These are phyloP conservation scores for Exserohilum turcica DNA, from an alignment of 2,329 filamentous ascomycete genomes.

Conservation along the genomic window DNA sequence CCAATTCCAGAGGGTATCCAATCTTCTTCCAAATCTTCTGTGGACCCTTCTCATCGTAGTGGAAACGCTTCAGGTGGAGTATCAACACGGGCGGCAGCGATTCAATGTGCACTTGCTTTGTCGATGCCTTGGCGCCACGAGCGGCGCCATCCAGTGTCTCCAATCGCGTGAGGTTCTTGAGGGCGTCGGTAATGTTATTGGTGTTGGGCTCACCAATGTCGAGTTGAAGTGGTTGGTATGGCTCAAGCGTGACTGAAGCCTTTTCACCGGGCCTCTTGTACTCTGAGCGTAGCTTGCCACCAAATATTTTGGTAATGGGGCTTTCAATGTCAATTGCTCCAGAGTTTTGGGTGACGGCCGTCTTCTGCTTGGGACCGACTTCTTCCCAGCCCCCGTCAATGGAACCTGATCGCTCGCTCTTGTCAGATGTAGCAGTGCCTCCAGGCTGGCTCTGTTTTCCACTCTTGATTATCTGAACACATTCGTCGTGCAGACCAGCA, in stretches of 20 bases:
- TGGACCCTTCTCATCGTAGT: conserved; percentile 87
- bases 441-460: conserved; percentile 42
- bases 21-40: conserved; percentile 99
- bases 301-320: conserved; percentile 92
- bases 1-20: conserved; percentile 90
- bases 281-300: conserved; percentile 87
- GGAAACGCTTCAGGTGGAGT: conserved; percentile 94
- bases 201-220: conserved; percentile 89
- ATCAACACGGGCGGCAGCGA: conserved; percentile 89
- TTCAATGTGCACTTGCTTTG: conserved; percentile 95
- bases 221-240: conserved; percentile 91
- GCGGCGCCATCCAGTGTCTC: conserved; percentile 83
- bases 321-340: conserved; percentile 74
- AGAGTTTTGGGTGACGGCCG: conserved; percentile 83
- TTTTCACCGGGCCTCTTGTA: conserved; percentile 85
- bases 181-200: conserved; percentile 87
- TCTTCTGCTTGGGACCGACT: conserved; percentile 88
- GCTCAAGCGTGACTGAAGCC: conserved; percentile 88
- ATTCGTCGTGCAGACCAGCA: conserved; percentile 92
- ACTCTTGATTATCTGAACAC: conserved; percentile 73
- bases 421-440: conserved; percentile 48
- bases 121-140: conserved; percentile 77
- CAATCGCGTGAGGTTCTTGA: conserved; percentile 80
- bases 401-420: conserved; percentile 52
- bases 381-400: conserved; percentile 82